A percentile compares a stretch with the other conserved stretches of the same genome.
These are phyloP conservation scores for Suaeda aralocaspica DNA, from an alignment of 148 eudicot genomes.

Conservation along the genomic window DNA sequence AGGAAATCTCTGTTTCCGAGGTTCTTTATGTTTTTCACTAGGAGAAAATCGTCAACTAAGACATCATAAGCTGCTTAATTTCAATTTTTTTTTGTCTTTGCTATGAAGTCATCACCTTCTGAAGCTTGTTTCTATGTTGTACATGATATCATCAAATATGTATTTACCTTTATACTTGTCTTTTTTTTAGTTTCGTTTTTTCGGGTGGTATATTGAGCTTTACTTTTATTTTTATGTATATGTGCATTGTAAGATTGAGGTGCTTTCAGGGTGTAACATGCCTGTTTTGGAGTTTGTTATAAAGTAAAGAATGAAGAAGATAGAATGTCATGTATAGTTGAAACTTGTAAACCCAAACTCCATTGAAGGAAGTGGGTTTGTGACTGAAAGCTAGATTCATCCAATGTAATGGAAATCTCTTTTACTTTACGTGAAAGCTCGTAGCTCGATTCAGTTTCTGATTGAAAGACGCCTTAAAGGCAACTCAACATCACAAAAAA, in stretches of 20 bases:
- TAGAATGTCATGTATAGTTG: conserved; percentile 14
- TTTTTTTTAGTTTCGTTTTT: not conserved
- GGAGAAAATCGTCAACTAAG: conserved; percentile 32
- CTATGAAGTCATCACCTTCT: not conserved
- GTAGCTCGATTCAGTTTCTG: too few relatives aligned
- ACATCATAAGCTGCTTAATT: conserved; percentile 19
- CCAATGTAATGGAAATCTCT: not conserved
- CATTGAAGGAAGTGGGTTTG: not conserved
- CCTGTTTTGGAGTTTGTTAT: conserved; percentile 18
- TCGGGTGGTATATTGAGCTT: conserved; percentile 20
- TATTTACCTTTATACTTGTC: conserved; percentile 2
- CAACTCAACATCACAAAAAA: too few relatives aligned
- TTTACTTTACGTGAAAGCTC: too few relatives aligned
- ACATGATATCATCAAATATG: conserved; percentile 17
- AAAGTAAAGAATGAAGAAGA: conserved; percentile 14
- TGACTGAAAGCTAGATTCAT: not conserved
- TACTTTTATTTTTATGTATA: conserved; percentile 17
- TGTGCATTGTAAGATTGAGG: conserved; percentile 5
- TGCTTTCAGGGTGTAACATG: conserved; percentile 12
- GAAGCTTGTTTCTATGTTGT: not conserved
- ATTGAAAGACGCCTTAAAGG: too few relatives aligned
- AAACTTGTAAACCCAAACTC: conserved; percentile 1
- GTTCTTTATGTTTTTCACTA: conserved; percentile 37
- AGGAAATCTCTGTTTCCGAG: conserved; percentile 33
- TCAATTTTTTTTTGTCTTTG: not conserved